phyloP scores from a whole-genome alignment of 2,329 filamentous ascomycete species.

The Paecilomyces fulvus region DNA sequence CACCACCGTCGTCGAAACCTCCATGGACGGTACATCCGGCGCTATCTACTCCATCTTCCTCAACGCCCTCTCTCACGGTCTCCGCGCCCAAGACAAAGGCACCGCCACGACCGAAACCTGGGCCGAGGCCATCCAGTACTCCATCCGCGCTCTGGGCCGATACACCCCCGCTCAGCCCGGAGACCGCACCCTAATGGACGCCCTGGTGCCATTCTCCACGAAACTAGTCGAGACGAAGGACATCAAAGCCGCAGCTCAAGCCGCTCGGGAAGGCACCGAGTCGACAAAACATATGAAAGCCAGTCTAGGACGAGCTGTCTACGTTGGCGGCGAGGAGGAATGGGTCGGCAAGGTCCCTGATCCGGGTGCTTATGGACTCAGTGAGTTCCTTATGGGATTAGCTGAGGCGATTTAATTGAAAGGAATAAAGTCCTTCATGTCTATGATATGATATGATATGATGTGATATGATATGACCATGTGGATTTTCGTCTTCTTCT shows the following conservation, averaged over 20 bases:
- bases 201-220: conserved; percentile 78
- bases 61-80: conserved; percentile 68
- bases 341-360: conserved; percentile 66
- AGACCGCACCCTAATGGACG: conserved; percentile 85
- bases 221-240: conserved; percentile 57
- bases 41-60: conserved; percentile 82
- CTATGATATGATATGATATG: neutral
- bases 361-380: conserved; percentile 70
- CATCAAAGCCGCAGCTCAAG: conserved; percentile 64
- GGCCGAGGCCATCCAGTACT: conserved; percentile 62
- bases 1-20: conserved; percentile 56
- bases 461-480: neutral
- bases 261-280: conserved; percentile 66
- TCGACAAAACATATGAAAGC: conserved; percentile 88
- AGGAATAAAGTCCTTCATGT: neutral
- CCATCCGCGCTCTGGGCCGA: conserved; percentile 60
- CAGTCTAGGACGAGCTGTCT: conserved; percentile 73
- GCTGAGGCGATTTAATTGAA: conserved; percentile 41
- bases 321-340: conserved; percentile 59
- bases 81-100: conserved; percentile 45
- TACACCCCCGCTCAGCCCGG: conserved; percentile 88
- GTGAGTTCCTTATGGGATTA: conserved; percentile 72
- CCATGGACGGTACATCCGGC: conserved; percentile 69
- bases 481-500: neutral
- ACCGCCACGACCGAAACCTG: conserved; percentile 44